phyloP scores from a whole-genome alignment of 208 protist species.

The Borovskyia barvae region DNA sequence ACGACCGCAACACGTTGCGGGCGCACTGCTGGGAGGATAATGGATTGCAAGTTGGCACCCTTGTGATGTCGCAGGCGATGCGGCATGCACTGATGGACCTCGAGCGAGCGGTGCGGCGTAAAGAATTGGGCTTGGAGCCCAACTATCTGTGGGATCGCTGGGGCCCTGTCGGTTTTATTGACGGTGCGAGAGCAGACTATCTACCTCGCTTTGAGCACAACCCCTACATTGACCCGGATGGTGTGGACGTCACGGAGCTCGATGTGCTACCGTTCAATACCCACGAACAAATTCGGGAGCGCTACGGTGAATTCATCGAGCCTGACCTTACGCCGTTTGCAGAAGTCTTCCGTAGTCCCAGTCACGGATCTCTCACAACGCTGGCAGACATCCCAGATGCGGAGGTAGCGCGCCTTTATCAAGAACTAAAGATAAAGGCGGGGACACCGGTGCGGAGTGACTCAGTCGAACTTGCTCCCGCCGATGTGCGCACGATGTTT shows the following conservation, averaged over 20 bases:
- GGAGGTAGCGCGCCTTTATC: constrained; percentile 51
- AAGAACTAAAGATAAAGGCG: constrained; percentile 38
- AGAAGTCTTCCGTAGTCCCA: constrained; percentile 58
- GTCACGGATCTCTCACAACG: constrained; percentile 61
- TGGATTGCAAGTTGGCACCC: constrained; percentile 78
- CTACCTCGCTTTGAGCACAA: constrained; percentile 88
- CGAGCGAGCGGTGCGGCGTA: constrained; percentile 78
- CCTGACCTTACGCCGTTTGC: constrained; percentile 60
- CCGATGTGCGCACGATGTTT: constrained; percentile 74
- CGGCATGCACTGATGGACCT: constrained; percentile 89
- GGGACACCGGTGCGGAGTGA: constrained; percentile 42
- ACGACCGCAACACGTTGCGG: constrained; percentile 74
- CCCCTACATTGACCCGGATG: constrained; percentile 87
- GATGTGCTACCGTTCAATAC: constrained; percentile 88
- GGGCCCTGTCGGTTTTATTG: constrained; percentile 90
- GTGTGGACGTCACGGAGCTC: constrained; percentile 87
- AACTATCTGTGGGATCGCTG: constrained; percentile 91
- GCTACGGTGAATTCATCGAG: constrained; percentile 86
- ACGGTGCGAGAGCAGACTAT: constrained; percentile 76
- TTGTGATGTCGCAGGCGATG: constrained; percentile 87
- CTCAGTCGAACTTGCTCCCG: constrained; percentile 39
- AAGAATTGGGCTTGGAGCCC: constrained; percentile 79
- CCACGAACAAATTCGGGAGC: constrained; percentile 85
- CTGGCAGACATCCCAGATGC: constrained; percentile 69
- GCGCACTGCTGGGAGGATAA: constrained; percentile 89